These are phyloP conservation scores for Clonostachys byssicola DNA, from an alignment of 2,329 filamentous ascomycete genomes.

Conservation along the genomic window DNA sequence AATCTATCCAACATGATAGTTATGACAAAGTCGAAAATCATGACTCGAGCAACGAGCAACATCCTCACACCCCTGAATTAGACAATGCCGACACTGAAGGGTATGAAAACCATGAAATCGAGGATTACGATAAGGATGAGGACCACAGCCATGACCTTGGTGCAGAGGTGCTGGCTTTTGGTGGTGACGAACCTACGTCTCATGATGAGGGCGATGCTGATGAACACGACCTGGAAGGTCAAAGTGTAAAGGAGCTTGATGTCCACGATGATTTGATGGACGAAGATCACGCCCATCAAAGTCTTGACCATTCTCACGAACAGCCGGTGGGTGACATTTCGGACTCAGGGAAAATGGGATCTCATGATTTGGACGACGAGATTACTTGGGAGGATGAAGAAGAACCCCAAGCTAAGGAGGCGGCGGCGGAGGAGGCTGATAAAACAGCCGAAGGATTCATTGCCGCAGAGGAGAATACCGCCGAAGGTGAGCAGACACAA, in stretches of 20 bases:
- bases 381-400: neutral
- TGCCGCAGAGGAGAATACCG: neutral
- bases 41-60: no score
- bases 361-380: conserved; percentile 1
- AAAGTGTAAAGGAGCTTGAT: neutral
- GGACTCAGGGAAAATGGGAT: neutral
- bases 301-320: neutral
- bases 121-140: no score
- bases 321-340: neutral
- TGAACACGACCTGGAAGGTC: neutral
- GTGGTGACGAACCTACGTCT: no score
- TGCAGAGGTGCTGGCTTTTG: no score
- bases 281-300: neutral
- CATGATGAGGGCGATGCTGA: neutral
- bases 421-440: conserved; percentile 8
- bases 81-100: no score
- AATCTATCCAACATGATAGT: no score
- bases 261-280: neutral
- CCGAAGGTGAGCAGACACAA: neutral
- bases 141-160: no score
- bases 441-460: neutral
- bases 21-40: no score
- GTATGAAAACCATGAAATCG: no score
- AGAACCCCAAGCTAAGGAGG: neutral
- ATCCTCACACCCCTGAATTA: no score